Evolutionary conservation across 2,329 filamentous ascomycete species (phyloP).

Genomic region (Ceratocystis papillata): DNA sequence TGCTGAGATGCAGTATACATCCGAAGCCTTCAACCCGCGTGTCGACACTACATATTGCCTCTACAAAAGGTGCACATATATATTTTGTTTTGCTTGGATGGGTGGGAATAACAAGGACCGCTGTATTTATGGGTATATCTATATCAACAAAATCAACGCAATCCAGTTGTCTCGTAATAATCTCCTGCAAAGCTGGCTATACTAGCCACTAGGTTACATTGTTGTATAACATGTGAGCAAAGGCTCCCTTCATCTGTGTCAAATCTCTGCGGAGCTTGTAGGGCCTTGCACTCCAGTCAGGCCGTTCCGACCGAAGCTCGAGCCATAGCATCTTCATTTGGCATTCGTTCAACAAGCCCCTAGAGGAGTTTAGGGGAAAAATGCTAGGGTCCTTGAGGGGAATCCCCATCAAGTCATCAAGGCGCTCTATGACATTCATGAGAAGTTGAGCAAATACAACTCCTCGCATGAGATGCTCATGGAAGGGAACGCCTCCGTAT

Average conservation of each 20-base stretch:
- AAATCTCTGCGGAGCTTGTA: conserved; percentile 12
- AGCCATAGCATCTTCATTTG: conserved; percentile 22
- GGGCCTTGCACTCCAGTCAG: conserved; percentile 21
- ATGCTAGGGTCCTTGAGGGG: conserved; percentile 23
- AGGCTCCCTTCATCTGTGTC: neutral
- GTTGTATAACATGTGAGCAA: conserved; percentile 2
- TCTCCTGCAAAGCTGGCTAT: too few relatives aligned
- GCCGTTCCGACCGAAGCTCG: conserved; percentile 12
- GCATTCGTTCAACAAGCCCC: conserved; percentile 9
- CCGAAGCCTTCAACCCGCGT: too few relatives aligned
- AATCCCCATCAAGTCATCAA: conserved; percentile 28
- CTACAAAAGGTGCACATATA: too few relatives aligned
- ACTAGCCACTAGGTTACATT: too few relatives aligned
- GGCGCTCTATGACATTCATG: conserved; percentile 27
- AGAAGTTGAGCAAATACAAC: conserved; percentile 29
- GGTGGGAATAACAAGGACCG: too few relatives aligned
- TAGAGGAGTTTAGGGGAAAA: neutral
- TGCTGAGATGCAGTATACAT: too few relatives aligned
- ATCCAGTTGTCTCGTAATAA: too few relatives aligned
- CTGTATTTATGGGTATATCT: too few relatives aligned
- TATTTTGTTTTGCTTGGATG: too few relatives aligned
- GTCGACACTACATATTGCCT: too few relatives aligned
- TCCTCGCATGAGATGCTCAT: conserved; percentile 28
- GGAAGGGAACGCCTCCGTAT: conserved; percentile 28
- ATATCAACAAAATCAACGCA: too few relatives aligned